These are phyloP conservation scores for Aspergillus wentii DNA, from an alignment of 495 filamentous ascomycete genomes.

Conservation along the genomic window DNA sequence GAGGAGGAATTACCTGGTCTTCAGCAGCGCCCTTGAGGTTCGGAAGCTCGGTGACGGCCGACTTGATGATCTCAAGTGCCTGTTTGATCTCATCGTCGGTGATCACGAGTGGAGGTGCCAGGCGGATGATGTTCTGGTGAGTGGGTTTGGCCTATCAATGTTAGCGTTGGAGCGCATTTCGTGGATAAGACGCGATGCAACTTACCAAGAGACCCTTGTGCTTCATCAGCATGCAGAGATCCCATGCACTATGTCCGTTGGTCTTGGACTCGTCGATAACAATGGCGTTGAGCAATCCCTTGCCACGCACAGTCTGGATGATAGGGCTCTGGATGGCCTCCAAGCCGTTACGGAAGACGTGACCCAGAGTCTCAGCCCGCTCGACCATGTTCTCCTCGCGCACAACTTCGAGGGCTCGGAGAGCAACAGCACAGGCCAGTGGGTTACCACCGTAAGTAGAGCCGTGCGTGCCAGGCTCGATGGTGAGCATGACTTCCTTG, in stretches of 20 bases:
- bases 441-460: slow-evolving; percentile 98
- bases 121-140: slow-evolving; percentile 86
- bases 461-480: slow-evolving; percentile 95
- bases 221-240: slow-evolving; percentile 93
- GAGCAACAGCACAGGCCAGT: slow-evolving; percentile 92
- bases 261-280: slow-evolving; percentile 90
- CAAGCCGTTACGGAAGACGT: slow-evolving; percentile 79
- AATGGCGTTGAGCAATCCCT: slow-evolving; percentile 93
- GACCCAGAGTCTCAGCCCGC: slow-evolving; percentile 72
- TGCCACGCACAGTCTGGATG: slow-evolving; percentile 81
- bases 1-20: slow-evolving; percentile 41
- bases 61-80: slow-evolving; percentile 45
- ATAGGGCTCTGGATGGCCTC: slow-evolving; percentile 66
- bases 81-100: slow-evolving; percentile 49
- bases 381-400: slow-evolving; percentile 85
- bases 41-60: slow-evolving; percentile 45
- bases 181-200: slow-evolving; percentile 3
- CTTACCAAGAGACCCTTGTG: slow-evolving; percentile 88
- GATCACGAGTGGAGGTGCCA: slow-evolving; percentile 54
- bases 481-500: slow-evolving; percentile 92
- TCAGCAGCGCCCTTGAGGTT: slow-evolving; percentile 41
- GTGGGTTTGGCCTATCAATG: slow-evolving; percentile 85
- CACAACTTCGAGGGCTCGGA: slow-evolving; percentile 91
- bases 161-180: slow-evolving; percentile 21
- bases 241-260: slow-evolving; percentile 88